A percentile compares a stretch with the other conserved stretches of the same genome.
phyloP scores from a whole-genome alignment of 169 alveolate species.

The Toxoplasma gondii region DNA sequence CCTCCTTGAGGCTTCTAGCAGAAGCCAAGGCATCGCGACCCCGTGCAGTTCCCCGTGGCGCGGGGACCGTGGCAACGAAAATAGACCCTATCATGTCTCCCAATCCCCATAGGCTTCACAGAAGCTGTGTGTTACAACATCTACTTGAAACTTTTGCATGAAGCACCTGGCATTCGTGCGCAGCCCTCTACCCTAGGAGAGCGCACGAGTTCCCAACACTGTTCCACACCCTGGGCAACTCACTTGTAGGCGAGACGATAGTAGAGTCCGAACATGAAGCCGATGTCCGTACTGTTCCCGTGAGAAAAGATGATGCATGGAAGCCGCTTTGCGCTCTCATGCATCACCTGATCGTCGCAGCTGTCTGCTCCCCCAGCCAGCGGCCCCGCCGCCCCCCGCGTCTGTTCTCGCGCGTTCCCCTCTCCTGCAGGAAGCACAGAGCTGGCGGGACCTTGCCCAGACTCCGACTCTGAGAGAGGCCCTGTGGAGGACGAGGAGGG shows the following conservation, averaged over 20 bases:
- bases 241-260: slow-evolving; percentile 40
- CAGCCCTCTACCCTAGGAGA: too few relatives aligned
- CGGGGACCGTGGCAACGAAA: too few relatives aligned
- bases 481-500: not conserved
- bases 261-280: slow-evolving; percentile 71
- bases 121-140: too few relatives aligned
- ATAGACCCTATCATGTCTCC: too few relatives aligned
- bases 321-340: slow-evolving; percentile 50
- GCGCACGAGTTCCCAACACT: too few relatives aligned
- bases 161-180: too few relatives aligned
- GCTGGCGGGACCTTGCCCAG: not conserved
- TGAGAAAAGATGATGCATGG: slow-evolving; percentile 84
- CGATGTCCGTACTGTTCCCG: slow-evolving; percentile 92
- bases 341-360: not conserved
- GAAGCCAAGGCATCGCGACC: too few relatives aligned
- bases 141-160: too few relatives aligned
- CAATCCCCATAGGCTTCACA: too few relatives aligned
- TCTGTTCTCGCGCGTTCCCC: not conserved
- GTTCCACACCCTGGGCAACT: not conserved
- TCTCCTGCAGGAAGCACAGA: not conserved
- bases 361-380: not conserved
- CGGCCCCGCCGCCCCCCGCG: slow-evolving; percentile 19
- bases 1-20: too few relatives aligned
- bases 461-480: not conserved
- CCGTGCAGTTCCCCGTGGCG: too few relatives aligned